Percentiles rank a stretch among this genome's conserved stretches.
These are phyloP conservation scores for Botryotinia convoluta DNA, from an alignment of 2,329 filamentous ascomycete genomes.

Conservation along the genomic window DNA sequence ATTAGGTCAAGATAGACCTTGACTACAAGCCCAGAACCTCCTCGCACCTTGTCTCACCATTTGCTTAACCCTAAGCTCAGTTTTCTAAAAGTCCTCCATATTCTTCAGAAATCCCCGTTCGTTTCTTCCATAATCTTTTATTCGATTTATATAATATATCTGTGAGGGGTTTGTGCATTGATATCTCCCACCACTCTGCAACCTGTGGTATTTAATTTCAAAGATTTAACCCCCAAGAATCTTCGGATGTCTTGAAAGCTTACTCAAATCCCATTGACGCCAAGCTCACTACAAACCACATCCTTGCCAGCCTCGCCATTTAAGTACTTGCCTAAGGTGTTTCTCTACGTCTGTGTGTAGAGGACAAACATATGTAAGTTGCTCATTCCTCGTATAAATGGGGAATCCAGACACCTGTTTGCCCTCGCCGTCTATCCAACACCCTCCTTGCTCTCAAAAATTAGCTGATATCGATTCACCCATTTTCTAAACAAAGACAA, in stretches of 20 bases:
- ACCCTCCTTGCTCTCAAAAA: background rate
- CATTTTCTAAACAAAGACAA: background rate
- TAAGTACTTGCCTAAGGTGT: background rate
- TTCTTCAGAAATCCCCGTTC: background rate
- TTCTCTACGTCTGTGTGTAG: background rate
- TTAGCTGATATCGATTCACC: background rate
- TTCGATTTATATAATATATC: too few relatives aligned
- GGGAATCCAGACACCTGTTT: background rate
- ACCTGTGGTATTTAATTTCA: background rate
- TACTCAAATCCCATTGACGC: background rate
- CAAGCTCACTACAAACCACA: background rate
- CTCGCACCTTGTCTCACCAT: fast-evolving
- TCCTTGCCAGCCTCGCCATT: background rate
- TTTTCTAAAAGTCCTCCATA: background rate
- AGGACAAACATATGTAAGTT: background rate
- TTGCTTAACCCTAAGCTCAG: background rate
- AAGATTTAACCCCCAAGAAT: background rate
- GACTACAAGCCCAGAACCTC: background rate
- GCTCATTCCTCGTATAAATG: background rate
- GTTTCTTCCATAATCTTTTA: too few relatives aligned
- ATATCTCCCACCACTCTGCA: background rate
- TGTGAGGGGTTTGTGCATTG: background rate
- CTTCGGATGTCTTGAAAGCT: background rate
- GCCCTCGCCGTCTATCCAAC: too few relatives aligned
- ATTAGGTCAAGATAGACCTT: background rate